Evolutionary conservation across 129 eudicot species (phyloP).

Genomic region (Gnaphalium uliginosum): DNA sequence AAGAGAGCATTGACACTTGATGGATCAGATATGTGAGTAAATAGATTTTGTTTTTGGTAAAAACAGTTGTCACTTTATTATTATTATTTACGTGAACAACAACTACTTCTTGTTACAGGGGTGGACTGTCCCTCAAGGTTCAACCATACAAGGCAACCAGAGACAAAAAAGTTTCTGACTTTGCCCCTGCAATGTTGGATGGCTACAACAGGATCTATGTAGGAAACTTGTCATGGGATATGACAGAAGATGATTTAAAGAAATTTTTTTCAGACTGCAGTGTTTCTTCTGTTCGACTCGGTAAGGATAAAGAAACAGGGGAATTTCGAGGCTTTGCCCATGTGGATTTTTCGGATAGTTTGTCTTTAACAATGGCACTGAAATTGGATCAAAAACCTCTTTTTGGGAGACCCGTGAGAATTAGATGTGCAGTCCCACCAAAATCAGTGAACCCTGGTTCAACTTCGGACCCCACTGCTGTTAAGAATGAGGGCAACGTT

Average conservation of each 20-base stretch:
- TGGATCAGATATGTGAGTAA: conserved; percentile 93
- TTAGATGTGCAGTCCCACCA: conserved; percentile 78
- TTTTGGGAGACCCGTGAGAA: conserved; percentile 81
- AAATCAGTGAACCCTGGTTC: conserved; percentile 41
- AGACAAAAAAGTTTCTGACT: conserved; percentile 56
- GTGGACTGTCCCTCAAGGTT: conserved; percentile 81
- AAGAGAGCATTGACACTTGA: conserved; percentile 88
- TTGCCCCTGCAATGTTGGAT: conserved; percentile 75
- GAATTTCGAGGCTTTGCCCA: conserved; percentile 90
- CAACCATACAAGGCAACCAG: conserved; percentile 71
- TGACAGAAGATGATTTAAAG: conserved; percentile 73
- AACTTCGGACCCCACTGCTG: conserved; percentile 17
- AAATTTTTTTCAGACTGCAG: conserved; percentile 72
- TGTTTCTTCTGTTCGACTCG: conserved; percentile 72
- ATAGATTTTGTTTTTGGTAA: neutral
- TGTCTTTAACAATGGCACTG: conserved; percentile 64
- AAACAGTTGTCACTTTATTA: neutral
- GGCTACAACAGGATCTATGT: conserved; percentile 90
- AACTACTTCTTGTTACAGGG: conserved; percentile 52
- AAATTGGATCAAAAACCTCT: conserved; percentile 74
- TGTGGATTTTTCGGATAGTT: conserved; percentile 73
- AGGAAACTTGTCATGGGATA: conserved; percentile 94
- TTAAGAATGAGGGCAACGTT: conserved; percentile 18
- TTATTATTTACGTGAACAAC: conserved; percentile 13
- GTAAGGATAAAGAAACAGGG: conserved; percentile 87